Conservation (phyloP, 2,329 filamentous ascomycete species). For the Anthostomella pinea region DNA sequence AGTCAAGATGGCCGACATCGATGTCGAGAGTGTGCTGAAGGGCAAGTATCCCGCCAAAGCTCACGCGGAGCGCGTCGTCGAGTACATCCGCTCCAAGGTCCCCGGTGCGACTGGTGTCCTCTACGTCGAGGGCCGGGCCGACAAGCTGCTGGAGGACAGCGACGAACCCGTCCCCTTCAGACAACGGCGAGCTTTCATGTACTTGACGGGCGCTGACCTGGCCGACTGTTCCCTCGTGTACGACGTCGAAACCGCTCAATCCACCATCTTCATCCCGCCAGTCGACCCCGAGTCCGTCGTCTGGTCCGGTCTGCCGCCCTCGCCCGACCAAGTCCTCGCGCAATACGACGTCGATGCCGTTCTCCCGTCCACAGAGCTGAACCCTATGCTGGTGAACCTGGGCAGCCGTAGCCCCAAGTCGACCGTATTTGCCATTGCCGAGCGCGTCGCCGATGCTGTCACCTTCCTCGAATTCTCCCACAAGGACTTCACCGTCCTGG, state of each 20-base stretch:
- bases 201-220: slow-evolving; percentile 78
- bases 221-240: slow-evolving; percentile 80
- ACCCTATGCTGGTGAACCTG: slow-evolving; percentile 62
- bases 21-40: slow-evolving; percentile 53
- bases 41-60: slow-evolving; percentile 79
- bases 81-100: slow-evolving; percentile 67
- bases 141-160: slow-evolving; percentile 81
- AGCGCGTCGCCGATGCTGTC: slow-evolving; percentile 70
- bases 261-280: slow-evolving; percentile 88
- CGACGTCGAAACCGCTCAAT: slow-evolving; percentile 68
- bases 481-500: slow-evolving; percentile 55
- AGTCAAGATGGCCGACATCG: slow-evolving; percentile 30
- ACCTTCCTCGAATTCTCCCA: slow-evolving; percentile 68
- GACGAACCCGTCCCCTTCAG: slow-evolving; percentile 82
- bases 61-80: slow-evolving; percentile 80
- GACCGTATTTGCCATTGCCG: slow-evolving; percentile 72
- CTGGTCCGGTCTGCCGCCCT: slow-evolving; percentile 87
- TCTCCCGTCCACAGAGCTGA: slow-evolving; percentile 69
- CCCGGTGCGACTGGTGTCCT: slow-evolving; percentile 68
- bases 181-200: slow-evolving; percentile 92
- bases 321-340: slow-evolving; percentile 67
- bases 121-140: slow-evolving; percentile 84
- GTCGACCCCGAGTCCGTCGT: slow-evolving; percentile 86
- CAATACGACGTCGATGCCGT: slow-evolving; percentile 82
- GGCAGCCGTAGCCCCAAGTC: slow-evolving; percentile 39